Evolutionary conservation across 495 filamentous ascomycete genomes (phyloP).

Genomic region (Symbiotaphrina buchneri): DNA sequence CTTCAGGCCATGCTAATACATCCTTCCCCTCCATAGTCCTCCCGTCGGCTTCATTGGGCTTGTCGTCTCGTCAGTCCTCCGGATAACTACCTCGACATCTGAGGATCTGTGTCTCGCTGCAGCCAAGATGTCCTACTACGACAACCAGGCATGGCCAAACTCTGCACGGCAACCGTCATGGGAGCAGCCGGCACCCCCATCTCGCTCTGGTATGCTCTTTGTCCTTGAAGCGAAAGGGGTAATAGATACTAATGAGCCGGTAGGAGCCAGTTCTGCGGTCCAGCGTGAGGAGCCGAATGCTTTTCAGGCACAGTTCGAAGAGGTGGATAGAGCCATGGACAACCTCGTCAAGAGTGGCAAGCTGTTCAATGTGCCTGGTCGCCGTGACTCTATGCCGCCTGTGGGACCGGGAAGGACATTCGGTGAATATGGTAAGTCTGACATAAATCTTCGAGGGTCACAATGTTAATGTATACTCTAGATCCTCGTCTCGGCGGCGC

Average conservation of each 20-base stretch:
- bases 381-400: slow-evolving; percentile 71
- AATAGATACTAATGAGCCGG: not conserved
- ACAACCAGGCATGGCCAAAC: slow-evolving; percentile 58
- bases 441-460: not conserved
- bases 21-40: no score
- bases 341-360: slow-evolving; percentile 93
- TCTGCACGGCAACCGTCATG: slow-evolving; percentile 43
- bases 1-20: no score
- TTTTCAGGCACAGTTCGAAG: slow-evolving; percentile 86
- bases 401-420: slow-evolving; percentile 36
- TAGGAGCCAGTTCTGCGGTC: slow-evolving; percentile 57
- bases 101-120: no score
- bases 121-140: slow-evolving; percentile 97
- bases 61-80: no score
- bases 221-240: no score
- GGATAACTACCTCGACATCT: no score
- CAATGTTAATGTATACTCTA: no score
- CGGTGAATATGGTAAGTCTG: slow-evolving; percentile 26
- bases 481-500: slow-evolving; percentile 7
- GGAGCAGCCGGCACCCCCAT: slow-evolving; percentile 70
- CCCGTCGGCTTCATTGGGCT: no score
- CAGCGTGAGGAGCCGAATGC: slow-evolving; percentile 60
- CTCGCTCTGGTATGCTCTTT: slow-evolving; percentile 49
- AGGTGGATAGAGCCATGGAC: slow-evolving; percentile 89
- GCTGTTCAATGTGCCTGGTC: slow-evolving; percentile 48